These are phyloP conservation scores for Lolium multiflorum DNA, from an alignment of 176 grass and related monocot species.

Conservation along the genomic window DNA sequence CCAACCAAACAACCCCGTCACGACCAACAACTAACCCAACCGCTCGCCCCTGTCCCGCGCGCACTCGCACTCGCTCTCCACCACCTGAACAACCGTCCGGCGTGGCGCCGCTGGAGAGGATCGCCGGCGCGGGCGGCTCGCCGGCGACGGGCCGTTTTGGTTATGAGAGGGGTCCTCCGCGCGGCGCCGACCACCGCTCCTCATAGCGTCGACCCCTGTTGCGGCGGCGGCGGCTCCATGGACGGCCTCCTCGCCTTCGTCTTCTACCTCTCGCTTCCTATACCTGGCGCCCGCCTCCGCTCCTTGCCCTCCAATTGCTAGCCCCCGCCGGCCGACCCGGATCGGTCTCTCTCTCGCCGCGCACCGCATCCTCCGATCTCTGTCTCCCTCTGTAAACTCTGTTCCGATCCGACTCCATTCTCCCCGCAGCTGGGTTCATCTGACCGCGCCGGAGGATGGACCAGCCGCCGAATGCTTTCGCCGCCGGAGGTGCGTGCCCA, in stretches of 20 bases:
- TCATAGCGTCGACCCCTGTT: slow-evolving; percentile 31
- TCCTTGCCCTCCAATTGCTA: slow-evolving; percentile 52
- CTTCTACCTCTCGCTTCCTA: slow-evolving; percentile 96
- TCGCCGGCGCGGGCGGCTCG: slow-evolving; percentile 50
- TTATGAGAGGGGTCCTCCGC: slow-evolving; percentile 80
- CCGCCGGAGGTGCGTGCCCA: slow-evolving; percentile 53
- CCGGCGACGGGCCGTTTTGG: slow-evolving; percentile 52
- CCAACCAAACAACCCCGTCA: neutral
- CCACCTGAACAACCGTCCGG: slow-evolving; percentile 5
- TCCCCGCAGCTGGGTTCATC: neutral
- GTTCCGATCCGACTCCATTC: neutral
- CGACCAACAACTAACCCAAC: neutral
- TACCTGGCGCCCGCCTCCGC: slow-evolving; percentile 63
- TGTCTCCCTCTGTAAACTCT: neutral
- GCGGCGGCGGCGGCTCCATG: slow-evolving; percentile 73
- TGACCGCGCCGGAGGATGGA: slow-evolving; percentile 39
- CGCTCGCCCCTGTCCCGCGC: neutral
- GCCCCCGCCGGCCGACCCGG: slow-evolving; percentile 17
- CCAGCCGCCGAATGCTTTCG: slow-evolving; percentile 52
- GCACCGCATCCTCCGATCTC: neutral
- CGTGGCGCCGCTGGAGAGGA: slow-evolving; percentile 48
- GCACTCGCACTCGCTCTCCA: neutral
- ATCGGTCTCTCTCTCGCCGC: neutral
- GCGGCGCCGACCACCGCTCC: slow-evolving; percentile 45
- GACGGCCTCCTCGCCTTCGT: slow-evolving; percentile 98